Percentiles rank a stretch among this genome's conserved stretches.
Evolutionary conservation across 495 filamentous ascomycete genomes (phyloP).

Genomic region (Margaritispora aquatica): DNA sequence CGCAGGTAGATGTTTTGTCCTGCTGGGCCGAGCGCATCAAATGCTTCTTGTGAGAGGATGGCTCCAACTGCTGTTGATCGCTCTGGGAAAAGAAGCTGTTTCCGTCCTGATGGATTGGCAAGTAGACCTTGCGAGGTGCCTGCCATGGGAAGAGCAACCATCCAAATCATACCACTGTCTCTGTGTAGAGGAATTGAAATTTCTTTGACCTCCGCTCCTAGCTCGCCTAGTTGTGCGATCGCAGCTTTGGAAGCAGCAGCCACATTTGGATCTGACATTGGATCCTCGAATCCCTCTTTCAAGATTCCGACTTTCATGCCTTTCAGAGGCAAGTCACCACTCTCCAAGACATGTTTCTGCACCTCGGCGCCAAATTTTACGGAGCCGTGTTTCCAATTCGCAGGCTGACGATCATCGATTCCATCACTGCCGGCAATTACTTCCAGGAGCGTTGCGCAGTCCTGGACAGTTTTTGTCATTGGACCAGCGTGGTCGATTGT

Average conservation of each 20-base stretch:
- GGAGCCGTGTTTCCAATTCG: conserved; percentile 34
- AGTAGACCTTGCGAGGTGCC: conserved; percentile 26
- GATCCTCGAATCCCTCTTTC: conserved; percentile 40
- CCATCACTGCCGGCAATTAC: conserved; percentile 49
- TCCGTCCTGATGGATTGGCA: conserved; percentile 26
- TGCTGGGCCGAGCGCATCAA: conserved; percentile 30
- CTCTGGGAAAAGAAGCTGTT: conserved; percentile 29
- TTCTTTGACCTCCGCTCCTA: conserved; percentile 46
- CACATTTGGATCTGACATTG: conserved; percentile 36
- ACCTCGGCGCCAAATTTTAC: conserved; percentile 27
- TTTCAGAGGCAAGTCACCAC: conserved; percentile 29
- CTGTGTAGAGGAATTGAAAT: conserved; percentile 47
- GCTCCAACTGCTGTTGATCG: conserved; percentile 23
- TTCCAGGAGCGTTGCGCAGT: conserved; percentile 44
- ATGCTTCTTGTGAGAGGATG: conserved; percentile 28
- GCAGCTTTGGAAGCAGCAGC: conserved; percentile 36
- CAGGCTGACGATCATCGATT: conserved; percentile 47
- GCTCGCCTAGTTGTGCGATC: conserved; percentile 36
- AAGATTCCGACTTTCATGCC: conserved; percentile 48
- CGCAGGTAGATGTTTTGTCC: conserved; percentile 29
- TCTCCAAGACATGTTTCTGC: conserved; percentile 13
- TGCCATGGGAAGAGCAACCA: conserved; percentile 24
- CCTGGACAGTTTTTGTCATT: conserved; percentile 41
- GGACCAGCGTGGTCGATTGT: conserved; percentile 43
- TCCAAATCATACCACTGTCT: conserved; percentile 44